A percentile compares a stretch with the other conserved stretches of the same genome.
Evolutionary conservation across 139 green algal species (phyloP).

Genomic region (Gonium pectorale): DNA sequence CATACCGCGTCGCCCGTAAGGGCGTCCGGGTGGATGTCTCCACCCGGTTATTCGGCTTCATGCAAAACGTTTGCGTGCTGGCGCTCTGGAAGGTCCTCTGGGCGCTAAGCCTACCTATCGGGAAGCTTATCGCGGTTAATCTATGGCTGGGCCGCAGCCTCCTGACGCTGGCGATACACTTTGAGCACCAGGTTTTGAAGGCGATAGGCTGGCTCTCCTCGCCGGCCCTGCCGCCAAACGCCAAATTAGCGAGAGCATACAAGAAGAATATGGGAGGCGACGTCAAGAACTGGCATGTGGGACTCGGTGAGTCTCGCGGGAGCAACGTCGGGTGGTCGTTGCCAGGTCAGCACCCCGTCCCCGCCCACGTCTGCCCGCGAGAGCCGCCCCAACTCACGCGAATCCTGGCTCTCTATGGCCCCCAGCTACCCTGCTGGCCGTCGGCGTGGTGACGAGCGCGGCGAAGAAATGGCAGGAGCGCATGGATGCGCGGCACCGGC

Average conservation of each 20-base stretch:
- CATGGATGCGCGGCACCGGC: slow-evolving; percentile 56
- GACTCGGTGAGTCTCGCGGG: slow-evolving; percentile 62
- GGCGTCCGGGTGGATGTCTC: slow-evolving; percentile 13
- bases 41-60: slow-evolving; percentile 34
- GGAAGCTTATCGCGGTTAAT: slow-evolving; percentile 55
- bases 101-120: slow-evolving; percentile 52
- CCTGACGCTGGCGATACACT: slow-evolving; percentile 53
- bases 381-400: too few species aligned
- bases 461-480: slow-evolving; percentile 42
- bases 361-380: too few species aligned
- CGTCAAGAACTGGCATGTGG: slow-evolving; percentile 76
- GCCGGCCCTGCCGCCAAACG: slow-evolving; percentile 45
- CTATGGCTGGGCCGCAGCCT: slow-evolving; percentile 54
- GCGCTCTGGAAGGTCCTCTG: slow-evolving; percentile 53
- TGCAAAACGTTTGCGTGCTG: slow-evolving; percentile 52
- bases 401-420: neutral
- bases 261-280: slow-evolving; percentile 47
- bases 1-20: slow-evolving; percentile 5
- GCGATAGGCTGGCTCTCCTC: slow-evolving; percentile 69
- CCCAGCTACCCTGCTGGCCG: slow-evolving; percentile 51
- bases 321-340: neutral
- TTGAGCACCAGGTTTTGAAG: slow-evolving; percentile 55
- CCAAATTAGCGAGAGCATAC: slow-evolving; percentile 47
- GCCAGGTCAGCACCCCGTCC: slow-evolving; percentile 40
- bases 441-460: slow-evolving; percentile 26